Conservation (phyloP, 495 filamentous ascomycete species). For the Podospora fimiseda region DNA sequence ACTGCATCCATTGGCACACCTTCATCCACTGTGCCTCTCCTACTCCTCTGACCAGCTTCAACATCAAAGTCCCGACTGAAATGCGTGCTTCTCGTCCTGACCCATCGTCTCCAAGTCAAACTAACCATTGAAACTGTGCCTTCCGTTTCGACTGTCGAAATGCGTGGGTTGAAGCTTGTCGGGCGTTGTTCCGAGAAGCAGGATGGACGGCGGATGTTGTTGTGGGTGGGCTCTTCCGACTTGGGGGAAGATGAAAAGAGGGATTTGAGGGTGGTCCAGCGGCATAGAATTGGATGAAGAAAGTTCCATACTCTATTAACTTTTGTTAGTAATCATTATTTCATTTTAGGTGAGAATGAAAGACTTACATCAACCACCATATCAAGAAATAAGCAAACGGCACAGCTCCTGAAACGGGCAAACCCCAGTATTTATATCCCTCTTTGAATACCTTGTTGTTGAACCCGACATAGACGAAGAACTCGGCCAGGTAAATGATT, state of each 20-base stretch:
- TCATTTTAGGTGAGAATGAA: neutral
- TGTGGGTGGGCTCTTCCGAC: neutral
- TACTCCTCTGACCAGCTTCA: neutral
- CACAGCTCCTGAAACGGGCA: conserved; percentile 11
- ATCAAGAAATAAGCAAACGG: conserved; percentile 24
- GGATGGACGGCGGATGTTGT: neutral
- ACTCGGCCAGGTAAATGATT: conserved; percentile 19
- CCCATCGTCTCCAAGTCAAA: conserved; percentile 12
- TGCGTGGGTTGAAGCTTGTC: conserved; percentile 9
- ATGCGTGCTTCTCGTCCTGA: conserved; percentile 10
- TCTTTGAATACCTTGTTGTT: conserved; percentile 17
- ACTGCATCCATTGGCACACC: neutral
- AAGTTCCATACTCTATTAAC: conserved; percentile 21
- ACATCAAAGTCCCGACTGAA: neutral
- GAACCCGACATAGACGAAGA: conserved; percentile 23
- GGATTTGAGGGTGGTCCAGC: conserved; percentile 10
- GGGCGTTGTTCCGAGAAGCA: neutral
- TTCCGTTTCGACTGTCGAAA: conserved; percentile 10
- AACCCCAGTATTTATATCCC: conserved; percentile 19
- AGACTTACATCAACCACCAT: conserved; percentile 22
- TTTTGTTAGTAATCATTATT: neutral
- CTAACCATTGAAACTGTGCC: conserved; percentile 7
- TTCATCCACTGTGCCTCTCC: neutral
- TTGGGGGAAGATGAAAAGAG: neutral
- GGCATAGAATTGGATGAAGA: conserved; percentile 14